phyloP scores from a whole-genome alignment of 108 stramenopile species.

The Nitzschia sp. region DNA sequence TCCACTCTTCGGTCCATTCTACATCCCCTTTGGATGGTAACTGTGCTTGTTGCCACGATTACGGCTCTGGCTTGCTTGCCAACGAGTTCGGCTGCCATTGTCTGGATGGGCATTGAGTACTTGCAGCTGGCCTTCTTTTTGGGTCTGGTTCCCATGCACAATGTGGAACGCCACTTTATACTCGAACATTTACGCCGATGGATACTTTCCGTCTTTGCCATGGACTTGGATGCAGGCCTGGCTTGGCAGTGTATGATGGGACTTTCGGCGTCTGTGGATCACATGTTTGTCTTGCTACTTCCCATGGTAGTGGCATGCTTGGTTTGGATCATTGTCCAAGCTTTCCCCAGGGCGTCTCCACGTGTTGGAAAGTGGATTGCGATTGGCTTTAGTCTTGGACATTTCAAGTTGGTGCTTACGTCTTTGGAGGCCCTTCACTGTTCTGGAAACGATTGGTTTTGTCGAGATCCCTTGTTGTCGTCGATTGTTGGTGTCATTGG shows the following conservation, averaged over 20 bases:
- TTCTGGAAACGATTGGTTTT: conserved; percentile 7
- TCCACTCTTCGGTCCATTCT: conserved; percentile 1
- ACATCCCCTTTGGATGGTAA: conserved; percentile 12
- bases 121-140: conserved; percentile 26
- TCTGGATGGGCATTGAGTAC: conserved; percentile 36
- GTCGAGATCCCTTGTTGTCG: conserved; percentile 1
- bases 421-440: conserved; percentile 26
- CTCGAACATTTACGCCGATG: not conserved
- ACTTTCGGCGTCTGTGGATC: conserved; percentile 7
- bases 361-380: conserved; percentile 5
- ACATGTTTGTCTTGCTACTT: conserved; percentile 3
- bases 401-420: conserved; percentile 21
- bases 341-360: not conserved
- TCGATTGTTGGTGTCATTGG: conserved; percentile 19
- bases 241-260: conserved; percentile 25
- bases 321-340: conserved; percentile 5
- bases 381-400: conserved; percentile 14
- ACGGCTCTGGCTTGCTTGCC: not conserved
- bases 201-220: conserved; percentile 22
- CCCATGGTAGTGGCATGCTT: conserved; percentile 1
- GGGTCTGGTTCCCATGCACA: conserved; percentile 1
- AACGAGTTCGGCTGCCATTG: not conserved
- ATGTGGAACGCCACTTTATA: not conserved
- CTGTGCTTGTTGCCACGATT: conserved; percentile 7
- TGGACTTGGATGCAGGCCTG: conserved; percentile 32